Evolutionary conservation across 257 asterid genomes (phyloP), one percentile per base, ranked within the genome.

Genomic region (Solanum neorickii): DNA sequence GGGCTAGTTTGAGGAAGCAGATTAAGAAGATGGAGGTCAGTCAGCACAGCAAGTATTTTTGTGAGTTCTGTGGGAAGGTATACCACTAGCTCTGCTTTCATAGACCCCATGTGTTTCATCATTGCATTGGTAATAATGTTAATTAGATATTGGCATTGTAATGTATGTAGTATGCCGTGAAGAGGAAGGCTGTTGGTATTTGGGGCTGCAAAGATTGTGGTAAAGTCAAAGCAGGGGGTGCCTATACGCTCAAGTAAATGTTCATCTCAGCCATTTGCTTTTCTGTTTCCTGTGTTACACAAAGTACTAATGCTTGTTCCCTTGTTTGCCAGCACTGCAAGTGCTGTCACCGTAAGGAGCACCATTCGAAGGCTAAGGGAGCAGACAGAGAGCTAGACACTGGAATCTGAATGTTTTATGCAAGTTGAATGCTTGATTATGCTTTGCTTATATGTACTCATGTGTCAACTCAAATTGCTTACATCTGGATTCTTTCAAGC

Each of bases 191-290:
- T 0, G 94, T 94, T 2, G 95, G 94, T 65, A 94, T 94, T 31
- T 94, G 94, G 93, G 97, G 97, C 29, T 92, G 95, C 90, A 94
- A 93, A 91, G 95, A 93, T 87, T 94, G 97, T 6, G 94, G 95
- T 89, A 94, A 93, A 88, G 95, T 91, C 84, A 93, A 94, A 88
- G 94, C 95, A 2, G 95, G 95, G 47, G 94, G 95, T 87, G 97
- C 97, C 74, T 94, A 94, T 92, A 93, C 95, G 1, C 85, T 94
- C 62, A 93, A 94, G 94, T 93, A 92, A 90, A 74, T 3, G 41
- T 74, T 80, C 35, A 47, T 80, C 84, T 47, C 18, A 80, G 29
- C 33, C 15, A 1, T 6, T 5, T 31, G 27, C 9, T 8, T 7
- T 29, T 65, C 29, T 42, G 11, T 13, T 56, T 33, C 35, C 39